Evolutionary conservation across 208 protist genomes (phyloP).

Genomic region (Leishmania lainsoni): DNA sequence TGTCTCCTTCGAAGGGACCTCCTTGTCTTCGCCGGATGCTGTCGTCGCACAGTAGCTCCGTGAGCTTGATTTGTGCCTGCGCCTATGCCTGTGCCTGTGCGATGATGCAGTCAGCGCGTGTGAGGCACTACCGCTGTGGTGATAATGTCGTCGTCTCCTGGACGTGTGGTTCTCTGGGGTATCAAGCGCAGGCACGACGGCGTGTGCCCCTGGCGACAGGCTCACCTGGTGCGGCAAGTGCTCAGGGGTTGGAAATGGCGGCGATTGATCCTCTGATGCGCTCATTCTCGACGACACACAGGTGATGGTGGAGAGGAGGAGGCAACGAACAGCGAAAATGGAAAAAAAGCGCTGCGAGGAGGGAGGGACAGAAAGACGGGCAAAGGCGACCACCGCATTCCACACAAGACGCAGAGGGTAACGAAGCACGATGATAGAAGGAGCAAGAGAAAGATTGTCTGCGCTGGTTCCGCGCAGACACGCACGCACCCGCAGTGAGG

Average conservation of each 20-base stretch:
- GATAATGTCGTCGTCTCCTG: not conserved
- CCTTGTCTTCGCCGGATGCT: not conserved
- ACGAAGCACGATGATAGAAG: not conserved
- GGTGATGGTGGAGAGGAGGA: not conserved
- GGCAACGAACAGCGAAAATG: not conserved
- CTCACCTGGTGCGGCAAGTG: not conserved
- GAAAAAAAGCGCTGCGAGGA: not conserved
- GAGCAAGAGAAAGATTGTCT: not conserved
- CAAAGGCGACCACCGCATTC: not conserved
- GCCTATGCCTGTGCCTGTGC: constrained; percentile 9
- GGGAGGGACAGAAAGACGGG: not conserved
- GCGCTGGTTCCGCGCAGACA: not conserved
- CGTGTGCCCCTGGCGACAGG: too few relatives aligned
- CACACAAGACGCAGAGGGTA: not conserved
- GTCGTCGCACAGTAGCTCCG: not conserved
- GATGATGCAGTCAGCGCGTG: not conserved
- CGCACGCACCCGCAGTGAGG: not conserved
- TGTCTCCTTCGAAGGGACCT: not conserved
- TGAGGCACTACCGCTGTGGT: not conserved
- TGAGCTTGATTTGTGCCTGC: constrained; percentile 2
- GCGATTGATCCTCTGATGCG: too few relatives aligned
- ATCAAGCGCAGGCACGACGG: not conserved
- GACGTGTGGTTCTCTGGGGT: not conserved
- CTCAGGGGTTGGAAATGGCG: not conserved
- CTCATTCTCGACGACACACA: not conserved